A percentile compares a stretch with the other conserved stretches of the same genome.
These are phyloP conservation scores for Rhytidiadelphus loreus DNA, from an alignment of 225 moss, liverwort and hornwort genomes.

Conservation along the genomic window DNA sequence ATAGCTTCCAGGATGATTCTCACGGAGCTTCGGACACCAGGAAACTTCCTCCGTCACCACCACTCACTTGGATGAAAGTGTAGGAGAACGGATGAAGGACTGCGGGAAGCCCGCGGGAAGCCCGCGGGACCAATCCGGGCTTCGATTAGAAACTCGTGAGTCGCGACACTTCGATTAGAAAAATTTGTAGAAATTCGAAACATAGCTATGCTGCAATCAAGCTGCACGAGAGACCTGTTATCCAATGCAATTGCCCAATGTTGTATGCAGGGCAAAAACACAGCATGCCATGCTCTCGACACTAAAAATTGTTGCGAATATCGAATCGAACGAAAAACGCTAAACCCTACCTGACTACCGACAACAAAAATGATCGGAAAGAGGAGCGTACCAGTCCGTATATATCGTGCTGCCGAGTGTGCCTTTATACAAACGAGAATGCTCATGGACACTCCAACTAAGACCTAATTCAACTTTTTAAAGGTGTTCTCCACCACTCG, in stretches of 20 bases:
- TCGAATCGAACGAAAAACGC: neutral
- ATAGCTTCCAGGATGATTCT: neutral
- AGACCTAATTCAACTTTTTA: neutral
- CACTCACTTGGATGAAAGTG: neutral
- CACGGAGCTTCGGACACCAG: neutral
- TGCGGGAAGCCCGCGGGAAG: too few relatives aligned
- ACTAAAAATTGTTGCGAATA: neutral
- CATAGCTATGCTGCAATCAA: neutral
- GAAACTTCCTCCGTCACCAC: conserved; percentile 12
- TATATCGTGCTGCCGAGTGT: neutral
- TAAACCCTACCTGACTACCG: neutral
- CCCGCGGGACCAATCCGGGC: too few relatives aligned
- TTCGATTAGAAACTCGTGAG: too few relatives aligned
- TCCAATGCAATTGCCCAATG: neutral
- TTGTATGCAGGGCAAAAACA: neutral
- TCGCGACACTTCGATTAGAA: neutral
- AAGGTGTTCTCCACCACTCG: neutral
- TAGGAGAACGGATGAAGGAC: neutral
- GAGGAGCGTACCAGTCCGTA: neutral
- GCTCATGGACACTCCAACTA: neutral
- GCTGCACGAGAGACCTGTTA: neutral
- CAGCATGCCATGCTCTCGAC: too few relatives aligned
- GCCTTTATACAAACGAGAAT: neutral
- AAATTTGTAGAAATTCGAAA: neutral
- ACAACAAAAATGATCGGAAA: neutral